Evolutionary conservation across 305 asterid genomes (phyloP).

Genomic region (Fraxinus floribunda): DNA sequence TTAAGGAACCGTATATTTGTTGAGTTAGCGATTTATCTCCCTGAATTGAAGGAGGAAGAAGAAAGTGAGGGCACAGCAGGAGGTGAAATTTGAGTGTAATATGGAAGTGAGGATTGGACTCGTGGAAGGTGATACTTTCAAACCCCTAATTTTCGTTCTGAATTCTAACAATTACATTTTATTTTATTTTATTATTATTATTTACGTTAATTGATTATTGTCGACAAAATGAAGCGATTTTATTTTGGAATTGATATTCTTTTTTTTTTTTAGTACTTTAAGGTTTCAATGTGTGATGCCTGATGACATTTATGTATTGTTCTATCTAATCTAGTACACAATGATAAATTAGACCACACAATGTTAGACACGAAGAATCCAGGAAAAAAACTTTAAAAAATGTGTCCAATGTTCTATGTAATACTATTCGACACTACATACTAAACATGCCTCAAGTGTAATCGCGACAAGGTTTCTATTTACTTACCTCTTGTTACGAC

Average conservation of each 20-base stretch:
- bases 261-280: too few relatives aligned
- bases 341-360: neutral
- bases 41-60: neutral
- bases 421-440: neutral
- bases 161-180: too few relatives aligned
- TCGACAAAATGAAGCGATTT: too few relatives aligned
- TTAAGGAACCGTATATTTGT: neutral
- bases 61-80: neutral
- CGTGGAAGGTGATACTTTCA: neutral
- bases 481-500: conserved; percentile 33
- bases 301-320: too few relatives aligned
- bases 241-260: too few relatives aligned
- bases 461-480: neutral
- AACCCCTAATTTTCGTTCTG: too few relatives aligned
- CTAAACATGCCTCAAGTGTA: neutral
- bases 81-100: neutral
- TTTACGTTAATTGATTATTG: too few relatives aligned
- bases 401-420: neutral
- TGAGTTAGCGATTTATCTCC: neutral
- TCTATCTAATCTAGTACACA: neutral
- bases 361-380: neutral
- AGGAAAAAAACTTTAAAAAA: neutral
- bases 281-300: too few relatives aligned
- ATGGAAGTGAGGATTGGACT: neutral
- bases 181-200: too few relatives aligned